Percentiles rank a stretch among this genome's conserved stretches.
Evolutionary conservation across 2,329 filamentous ascomycete species (phyloP).

Genomic region (Fusarium avenaceum): DNA sequence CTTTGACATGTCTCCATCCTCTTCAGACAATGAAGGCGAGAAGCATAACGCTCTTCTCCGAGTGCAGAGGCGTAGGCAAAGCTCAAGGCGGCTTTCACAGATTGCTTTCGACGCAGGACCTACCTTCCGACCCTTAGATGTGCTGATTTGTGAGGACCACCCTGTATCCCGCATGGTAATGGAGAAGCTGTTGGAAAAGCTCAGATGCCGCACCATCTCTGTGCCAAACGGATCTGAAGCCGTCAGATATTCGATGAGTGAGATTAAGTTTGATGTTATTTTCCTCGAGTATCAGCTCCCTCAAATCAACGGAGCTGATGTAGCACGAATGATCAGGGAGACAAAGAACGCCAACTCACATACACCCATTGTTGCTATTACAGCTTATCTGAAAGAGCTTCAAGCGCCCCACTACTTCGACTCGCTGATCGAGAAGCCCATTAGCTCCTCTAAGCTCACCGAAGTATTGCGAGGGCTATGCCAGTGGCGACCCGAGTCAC

Average conservation of each 20-base stretch:
- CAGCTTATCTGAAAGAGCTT: slow-evolving; percentile 96
- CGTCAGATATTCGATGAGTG: slow-evolving; percentile 92
- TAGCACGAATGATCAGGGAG: slow-evolving; percentile 97
- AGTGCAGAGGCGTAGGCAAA: slow-evolving; percentile 94
- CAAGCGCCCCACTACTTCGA: slow-evolving; percentile 97
- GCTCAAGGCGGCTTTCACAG: slow-evolving; percentile 92
- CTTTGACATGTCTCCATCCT: slow-evolving; percentile 96
- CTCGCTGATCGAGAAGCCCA: slow-evolving; percentile 94
- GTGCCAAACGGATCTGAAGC: slow-evolving; percentile 92
- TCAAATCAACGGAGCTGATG: slow-evolving; percentile 93
- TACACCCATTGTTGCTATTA: slow-evolving; percentile 96
- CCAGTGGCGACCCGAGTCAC: slow-evolving; percentile 87
- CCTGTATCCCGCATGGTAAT: slow-evolving; percentile 98
- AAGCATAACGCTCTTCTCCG: slow-evolving; percentile 91
- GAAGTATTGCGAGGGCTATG: slow-evolving; percentile 90
- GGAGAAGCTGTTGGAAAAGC: slow-evolving; percentile 96
- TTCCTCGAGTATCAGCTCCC: slow-evolving; percentile 98
- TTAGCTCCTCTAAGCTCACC: slow-evolving; percentile 89
- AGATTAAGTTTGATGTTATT: slow-evolving; percentile 98
- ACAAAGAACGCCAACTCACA: slow-evolving; percentile 95
- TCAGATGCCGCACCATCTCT: slow-evolving; percentile 93
- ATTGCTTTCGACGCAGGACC: slow-evolving; percentile 88
- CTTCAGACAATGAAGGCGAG: slow-evolving; percentile 95
- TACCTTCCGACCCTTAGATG: slow-evolving; percentile 89
- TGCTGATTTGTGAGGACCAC: slow-evolving; percentile 97